phyloP scores from a whole-genome alignment of 345 rosid genomes.

The Ceriops decandra region DNA sequence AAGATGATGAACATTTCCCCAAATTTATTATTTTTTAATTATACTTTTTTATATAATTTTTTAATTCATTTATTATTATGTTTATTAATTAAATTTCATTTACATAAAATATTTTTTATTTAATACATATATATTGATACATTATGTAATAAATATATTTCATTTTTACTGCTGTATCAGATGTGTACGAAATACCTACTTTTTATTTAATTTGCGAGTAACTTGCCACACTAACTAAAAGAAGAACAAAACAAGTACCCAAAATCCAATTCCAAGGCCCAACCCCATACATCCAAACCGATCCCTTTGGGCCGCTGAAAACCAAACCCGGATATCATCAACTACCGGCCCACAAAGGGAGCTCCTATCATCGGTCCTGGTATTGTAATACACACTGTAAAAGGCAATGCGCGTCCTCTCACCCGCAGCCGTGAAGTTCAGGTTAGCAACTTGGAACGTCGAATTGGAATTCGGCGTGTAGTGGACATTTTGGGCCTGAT shows the following conservation, averaged over 20 bases:
- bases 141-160: too few species aligned
- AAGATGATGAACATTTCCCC: too few species aligned
- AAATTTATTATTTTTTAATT: too few species aligned
- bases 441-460: conserved; percentile 46
- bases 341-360: conserved; percentile 95
- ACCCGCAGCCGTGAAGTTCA: conserved; percentile 87
- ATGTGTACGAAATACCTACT: too few species aligned
- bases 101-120: too few species aligned
- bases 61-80: too few species aligned
- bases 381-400: conserved; percentile 86
- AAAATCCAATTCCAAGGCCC: conserved; percentile 30
- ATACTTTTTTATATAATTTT: too few species aligned
- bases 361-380: conserved; percentile 92
- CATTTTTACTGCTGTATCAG: too few species aligned
- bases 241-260: conserved; percentile 23
- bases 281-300: conserved; percentile 24
- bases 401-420: conserved; percentile 86
- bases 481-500: conserved; percentile 77
- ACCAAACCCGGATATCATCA: conserved; percentile 83
- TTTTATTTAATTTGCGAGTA: too few species aligned
- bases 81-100: too few species aligned
- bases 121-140: too few species aligned
- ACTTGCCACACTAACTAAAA: too few species aligned
- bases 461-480: conserved; percentile 74
- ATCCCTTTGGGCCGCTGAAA: conserved; percentile 36